A percentile compares a stretch with the other conserved stretches of the same genome.
Evolutionary conservation across 129 eudicot genomes (phyloP).

Genomic region (Cynara cardunculus): DNA sequence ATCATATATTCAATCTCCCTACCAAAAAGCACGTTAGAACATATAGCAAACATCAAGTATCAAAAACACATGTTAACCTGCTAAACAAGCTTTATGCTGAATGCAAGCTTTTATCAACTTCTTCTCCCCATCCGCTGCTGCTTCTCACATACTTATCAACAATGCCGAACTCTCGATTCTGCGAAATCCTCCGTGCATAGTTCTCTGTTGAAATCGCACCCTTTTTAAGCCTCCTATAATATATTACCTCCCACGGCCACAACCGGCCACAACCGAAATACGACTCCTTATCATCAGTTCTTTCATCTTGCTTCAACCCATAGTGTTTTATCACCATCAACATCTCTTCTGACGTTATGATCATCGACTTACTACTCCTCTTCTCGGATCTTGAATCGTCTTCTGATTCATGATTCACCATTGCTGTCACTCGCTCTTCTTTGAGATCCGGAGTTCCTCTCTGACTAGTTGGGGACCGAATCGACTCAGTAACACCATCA

Average conservation of each 20-base stretch:
- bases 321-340: slow-evolving; percentile 33
- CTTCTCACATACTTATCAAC: slow-evolving; percentile 50
- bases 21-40: background rate
- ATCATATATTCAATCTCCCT: background rate
- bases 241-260: slow-evolving; percentile 66
- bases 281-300: slow-evolving; percentile 23
- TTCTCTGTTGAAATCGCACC: slow-evolving; percentile 50
- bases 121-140: slow-evolving; percentile 58
- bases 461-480: too few relatives aligned
- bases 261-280: slow-evolving; percentile 50
- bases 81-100: background rate
- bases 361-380: background rate
- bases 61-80: background rate
- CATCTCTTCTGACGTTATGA: slow-evolving; percentile 44
- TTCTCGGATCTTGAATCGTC: slow-evolving; percentile 2
- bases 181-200: slow-evolving; percentile 40
- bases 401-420: slow-evolving; percentile 14
- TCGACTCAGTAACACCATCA: background rate
- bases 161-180: slow-evolving; percentile 51
- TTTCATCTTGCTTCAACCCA: slow-evolving; percentile 28
- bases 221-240: slow-evolving; percentile 44
- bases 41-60: background rate
- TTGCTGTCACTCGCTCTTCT: background rate
- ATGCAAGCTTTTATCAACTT: background rate
- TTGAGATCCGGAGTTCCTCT: background rate